These are phyloP conservation scores for Colletotrichum sp. DNA, from an alignment of 2,329 filamentous ascomycete species.

Conservation along the genomic window DNA sequence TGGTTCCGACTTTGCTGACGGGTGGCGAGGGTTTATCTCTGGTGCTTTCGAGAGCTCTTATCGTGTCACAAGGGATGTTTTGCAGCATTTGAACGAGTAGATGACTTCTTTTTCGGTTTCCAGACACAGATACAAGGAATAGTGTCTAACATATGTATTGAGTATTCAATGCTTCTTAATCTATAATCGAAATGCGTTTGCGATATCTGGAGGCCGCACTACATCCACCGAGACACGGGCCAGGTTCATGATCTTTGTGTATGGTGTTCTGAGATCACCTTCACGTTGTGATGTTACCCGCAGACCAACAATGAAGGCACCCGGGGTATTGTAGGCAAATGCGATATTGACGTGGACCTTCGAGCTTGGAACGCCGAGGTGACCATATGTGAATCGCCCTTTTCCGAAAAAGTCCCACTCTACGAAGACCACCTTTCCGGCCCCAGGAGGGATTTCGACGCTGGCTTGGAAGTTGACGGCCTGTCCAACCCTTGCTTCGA, in stretches of 20 bases:
- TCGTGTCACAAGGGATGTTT: not conserved
- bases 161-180: not conserved
- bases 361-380: not conserved
- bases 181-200: not conserved
- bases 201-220: not conserved
- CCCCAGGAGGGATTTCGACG: not conserved
- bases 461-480: not conserved
- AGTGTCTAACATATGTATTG: too few species aligned
- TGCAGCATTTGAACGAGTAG: not conserved
- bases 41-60: not conserved
- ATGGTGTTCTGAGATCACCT: not conserved
- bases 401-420: constrained; percentile 21
- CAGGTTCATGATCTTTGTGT: not conserved
- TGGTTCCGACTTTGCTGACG: not conserved
- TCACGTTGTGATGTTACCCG: not conserved
- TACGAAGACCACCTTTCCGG: constrained; percentile 19
- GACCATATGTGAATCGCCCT: not conserved
- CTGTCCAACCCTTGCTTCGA: not conserved
- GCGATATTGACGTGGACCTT: not conserved
- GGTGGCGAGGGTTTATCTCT: not conserved
- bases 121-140: not conserved
- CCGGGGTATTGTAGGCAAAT: not conserved
- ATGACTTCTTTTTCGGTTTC: not conserved
- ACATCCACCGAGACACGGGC: not conserved
- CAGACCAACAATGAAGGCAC: not conserved